These are phyloP conservation scores for Annulohypoxylon stygium DNA, from an alignment of 495 filamentous ascomycete genomes.

Conservation along the genomic window DNA sequence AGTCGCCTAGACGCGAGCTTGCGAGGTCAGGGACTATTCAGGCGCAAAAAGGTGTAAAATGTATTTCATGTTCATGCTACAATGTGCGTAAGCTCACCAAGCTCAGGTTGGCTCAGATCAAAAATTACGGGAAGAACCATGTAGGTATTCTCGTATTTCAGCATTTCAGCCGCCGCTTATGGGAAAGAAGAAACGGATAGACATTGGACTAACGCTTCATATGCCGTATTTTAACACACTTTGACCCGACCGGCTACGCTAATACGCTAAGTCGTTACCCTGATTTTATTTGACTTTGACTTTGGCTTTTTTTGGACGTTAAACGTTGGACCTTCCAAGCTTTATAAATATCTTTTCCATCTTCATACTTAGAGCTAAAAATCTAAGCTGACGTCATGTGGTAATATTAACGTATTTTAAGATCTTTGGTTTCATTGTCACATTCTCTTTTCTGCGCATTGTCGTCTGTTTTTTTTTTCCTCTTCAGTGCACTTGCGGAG, in stretches of 20 bases:
- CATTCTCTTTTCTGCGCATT: neutral
- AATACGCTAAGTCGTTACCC: conserved; percentile 10
- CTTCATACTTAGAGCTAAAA: conserved; percentile 7
- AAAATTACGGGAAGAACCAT: neutral
- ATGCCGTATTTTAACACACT: conserved; percentile 31
- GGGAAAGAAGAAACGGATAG: conserved; percentile 14
- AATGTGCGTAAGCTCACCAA: neutral
- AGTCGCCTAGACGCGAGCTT: conserved; percentile 23
- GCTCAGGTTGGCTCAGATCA: neutral
- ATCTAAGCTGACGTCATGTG: conserved; percentile 41
- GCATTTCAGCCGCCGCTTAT: conserved; percentile 32
- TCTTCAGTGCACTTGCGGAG: neutral
- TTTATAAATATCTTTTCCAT: neutral
- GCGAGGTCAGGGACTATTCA: neutral
- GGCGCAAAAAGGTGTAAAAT: neutral
- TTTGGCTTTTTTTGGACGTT: neutral
- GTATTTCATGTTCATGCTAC: neutral
- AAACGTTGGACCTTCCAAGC: conserved; percentile 1
- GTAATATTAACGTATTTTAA: conserved; percentile 38
- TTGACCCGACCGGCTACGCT: neutral
- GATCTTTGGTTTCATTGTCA: conserved; percentile 27
- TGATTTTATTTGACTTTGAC: conserved; percentile 16
- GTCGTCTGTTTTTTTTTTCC: neutral
- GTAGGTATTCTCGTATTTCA: conserved; percentile 38
- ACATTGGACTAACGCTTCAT: conserved; percentile 13